A percentile compares a stretch with the other conserved stretches of the same genome.
phyloP scores from a whole-genome alignment of 495 filamentous ascomycete genomes.

The Terfezia boudieri region DNA sequence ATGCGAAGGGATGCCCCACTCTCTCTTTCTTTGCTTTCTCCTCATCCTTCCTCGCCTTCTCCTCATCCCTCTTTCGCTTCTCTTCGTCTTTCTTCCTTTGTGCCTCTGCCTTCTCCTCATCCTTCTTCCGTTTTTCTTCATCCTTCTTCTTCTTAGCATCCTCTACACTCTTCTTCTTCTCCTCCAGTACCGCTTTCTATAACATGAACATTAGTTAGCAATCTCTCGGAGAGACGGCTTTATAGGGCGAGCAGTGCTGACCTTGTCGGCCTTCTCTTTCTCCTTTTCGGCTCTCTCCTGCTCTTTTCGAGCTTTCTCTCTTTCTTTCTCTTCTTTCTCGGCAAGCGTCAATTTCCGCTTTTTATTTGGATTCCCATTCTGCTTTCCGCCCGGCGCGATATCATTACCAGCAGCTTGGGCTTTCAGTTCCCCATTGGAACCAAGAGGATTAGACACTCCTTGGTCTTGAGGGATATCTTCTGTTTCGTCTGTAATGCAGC shows the following conservation, averaged over 20 bases:
- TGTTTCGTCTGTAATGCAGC: background rate
- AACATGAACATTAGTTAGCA: constrained; percentile 20
- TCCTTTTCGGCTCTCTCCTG: constrained; percentile 26
- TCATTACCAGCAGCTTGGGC: background rate
- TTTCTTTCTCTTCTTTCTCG: constrained; percentile 30
- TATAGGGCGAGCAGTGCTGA: constrained; percentile 18
- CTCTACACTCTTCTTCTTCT: constrained; percentile 25
- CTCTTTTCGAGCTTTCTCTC: constrained; percentile 23
- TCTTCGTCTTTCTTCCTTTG: constrained; percentile 47
- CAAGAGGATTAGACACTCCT: too few relatives aligned
- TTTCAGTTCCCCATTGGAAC: background rate
- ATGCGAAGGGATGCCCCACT: too few relatives aligned
- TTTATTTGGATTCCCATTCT: constrained; percentile 16
- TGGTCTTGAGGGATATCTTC: background rate
- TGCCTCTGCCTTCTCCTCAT: constrained; percentile 39
- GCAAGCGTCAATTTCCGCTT: constrained; percentile 31
- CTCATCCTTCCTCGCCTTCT: background rate
- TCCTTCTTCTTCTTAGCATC: constrained; percentile 25
- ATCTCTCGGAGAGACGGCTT: constrained; percentile 19
- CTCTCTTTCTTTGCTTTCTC: background rate
- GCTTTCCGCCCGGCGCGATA: background rate
- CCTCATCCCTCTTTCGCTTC: constrained; percentile 25
- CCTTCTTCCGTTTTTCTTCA: constrained; percentile 35
- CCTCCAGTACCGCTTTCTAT: constrained; percentile 25
- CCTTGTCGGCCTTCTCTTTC: constrained; percentile 25